A percentile compares a stretch with the other conserved stretches of the same genome.
phyloP scores from a whole-genome alignment of 306 rosid species.

The Acacia melanoxylon region DNA sequence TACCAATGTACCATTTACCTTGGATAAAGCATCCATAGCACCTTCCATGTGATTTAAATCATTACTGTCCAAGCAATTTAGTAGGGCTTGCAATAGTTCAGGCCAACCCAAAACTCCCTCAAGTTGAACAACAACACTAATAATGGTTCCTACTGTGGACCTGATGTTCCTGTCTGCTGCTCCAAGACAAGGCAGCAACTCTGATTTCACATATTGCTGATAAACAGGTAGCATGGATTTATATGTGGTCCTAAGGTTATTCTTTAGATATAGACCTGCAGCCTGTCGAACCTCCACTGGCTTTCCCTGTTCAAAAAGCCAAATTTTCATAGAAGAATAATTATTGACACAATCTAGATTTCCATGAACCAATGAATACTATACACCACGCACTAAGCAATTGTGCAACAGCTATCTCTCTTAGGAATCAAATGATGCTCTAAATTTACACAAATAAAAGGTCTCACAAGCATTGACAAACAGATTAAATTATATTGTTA shows the following conservation, averaged over 20 bases:
- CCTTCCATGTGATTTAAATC: constrained; percentile 98
- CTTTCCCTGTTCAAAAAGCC: constrained; percentile 58
- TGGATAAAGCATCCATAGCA: constrained; percentile 98
- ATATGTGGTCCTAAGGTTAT: constrained; percentile 71
- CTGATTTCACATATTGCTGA: constrained; percentile 89
- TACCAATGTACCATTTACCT: constrained; percentile 50
- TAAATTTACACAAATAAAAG: not conserved
- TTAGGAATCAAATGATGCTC: not conserved
- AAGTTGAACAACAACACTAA: constrained; percentile 80
- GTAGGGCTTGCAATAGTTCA: constrained; percentile 88
- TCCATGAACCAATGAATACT: constrained; percentile 14
- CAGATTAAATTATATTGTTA: constrained; percentile 2
- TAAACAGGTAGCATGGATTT: constrained; percentile 62
- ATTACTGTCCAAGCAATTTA: constrained; percentile 84
- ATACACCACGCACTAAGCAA: not conserved
- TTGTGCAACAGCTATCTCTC: not conserved
- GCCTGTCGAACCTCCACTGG: constrained; percentile 96
- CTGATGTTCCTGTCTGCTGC: constrained; percentile 88
- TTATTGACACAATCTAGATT: constrained; percentile 1
- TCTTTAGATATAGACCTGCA: constrained; percentile 87
- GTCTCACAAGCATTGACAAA: constrained; percentile 4
- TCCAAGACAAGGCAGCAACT: constrained; percentile 93
- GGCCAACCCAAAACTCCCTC: constrained; percentile 92
- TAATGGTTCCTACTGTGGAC: constrained; percentile 85
- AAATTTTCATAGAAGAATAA: constrained; percentile 27